Evolutionary conservation across 1,284 basidiomycete species (phyloP), one percentile per base, ranked within the genome.

Genomic region (Earliella scabrosa): DNA sequence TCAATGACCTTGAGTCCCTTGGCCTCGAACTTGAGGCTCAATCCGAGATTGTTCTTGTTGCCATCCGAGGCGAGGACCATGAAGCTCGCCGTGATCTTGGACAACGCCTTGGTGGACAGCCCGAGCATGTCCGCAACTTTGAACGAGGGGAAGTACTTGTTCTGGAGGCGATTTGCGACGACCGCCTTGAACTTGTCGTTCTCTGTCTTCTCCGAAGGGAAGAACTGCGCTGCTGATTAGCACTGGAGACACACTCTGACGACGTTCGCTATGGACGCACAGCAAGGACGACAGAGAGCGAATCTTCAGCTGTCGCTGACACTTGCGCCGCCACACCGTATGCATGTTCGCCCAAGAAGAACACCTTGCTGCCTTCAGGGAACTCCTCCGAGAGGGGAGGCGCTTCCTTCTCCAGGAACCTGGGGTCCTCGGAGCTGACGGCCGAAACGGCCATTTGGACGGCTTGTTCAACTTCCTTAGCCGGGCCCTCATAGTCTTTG

Each of bases 291-390:
- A 96, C 89, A 31, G 89, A 88, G 27, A 97, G 75, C 0, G 84
- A 79, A 8, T 82, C 80, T 7, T 88, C 80, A 0, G 82, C 82
- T 0, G 93, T 92, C 0, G 75, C 81, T 29, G 85, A 81, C 9
- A 99, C 93, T 67, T 95, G 92, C 0, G 95, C 95, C 6, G 97
- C 95, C 4, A 92, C 88, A n/a, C 97, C 97, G 69, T 97, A 99
- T 0, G 91, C 92, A 66, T 93, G 88, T 62, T 91, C 87, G 20
- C 96, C 96, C 6, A 99, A 82, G 86, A 98, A 99, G 75, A 99
- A 97, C 39, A 98, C 91, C 66, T 90, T 93, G 70, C 87, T 91
- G 10, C 92, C 92, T 1, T 86, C 85, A 0, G 96, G 95, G 75
- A 95, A 98, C 71, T 99, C 97, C 52, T 93, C 88, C 0, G 84